Evolutionary conservation across 495 filamentous ascomycete genomes (phyloP), one percentile per base, ranked within the genome.

Genomic region (Hypoxylon lenormandii): DNA sequence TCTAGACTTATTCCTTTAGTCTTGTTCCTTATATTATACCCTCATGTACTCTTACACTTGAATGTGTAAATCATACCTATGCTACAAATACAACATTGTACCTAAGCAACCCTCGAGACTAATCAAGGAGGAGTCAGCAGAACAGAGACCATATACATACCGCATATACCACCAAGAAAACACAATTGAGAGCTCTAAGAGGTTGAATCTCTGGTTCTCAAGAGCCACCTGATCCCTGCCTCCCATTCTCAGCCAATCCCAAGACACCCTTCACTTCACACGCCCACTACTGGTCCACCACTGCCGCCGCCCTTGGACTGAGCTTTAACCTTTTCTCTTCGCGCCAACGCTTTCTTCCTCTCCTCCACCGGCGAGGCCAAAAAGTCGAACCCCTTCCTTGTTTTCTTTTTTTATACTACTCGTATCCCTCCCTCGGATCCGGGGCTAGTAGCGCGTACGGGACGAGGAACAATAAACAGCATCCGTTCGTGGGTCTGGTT

Each of bases 191-290:
- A 69, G n/a, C 54, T 46, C 21, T 64, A 64, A 60, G 42, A 28
- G 56, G 66, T 42, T 71, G 30, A 33, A 33, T 33, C 30, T 33
- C 30, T 71, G 57, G 50, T 63, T 62, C 56, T 62, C 53, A 66
- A 50, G 62, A 53, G 30, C 30, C 68, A 66, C 68, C 62, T 71
- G 68, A 71, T 71, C 68, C 68, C 57, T 71, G 57, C 48, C 48
- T 57, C 38, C 58, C 60, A 21, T 43, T 49, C 55, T 15, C 58
- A 63, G 21, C 68, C 68, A 71, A 71, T 71, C 62, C 62, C 28
- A 52, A 36, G 52, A 57, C 62, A 52, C 21, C 45, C 57, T 66
- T 64, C 60, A 47, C 61, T 53, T 62, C 49, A 28, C 67, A 38
- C 68, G 49, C 53, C 62, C 58, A 50, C 62, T 42, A 71, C 68